phyloP scores from a whole-genome alignment of 129 eudicot genomes.

The Helichrysum umbraculigerum region DNA sequence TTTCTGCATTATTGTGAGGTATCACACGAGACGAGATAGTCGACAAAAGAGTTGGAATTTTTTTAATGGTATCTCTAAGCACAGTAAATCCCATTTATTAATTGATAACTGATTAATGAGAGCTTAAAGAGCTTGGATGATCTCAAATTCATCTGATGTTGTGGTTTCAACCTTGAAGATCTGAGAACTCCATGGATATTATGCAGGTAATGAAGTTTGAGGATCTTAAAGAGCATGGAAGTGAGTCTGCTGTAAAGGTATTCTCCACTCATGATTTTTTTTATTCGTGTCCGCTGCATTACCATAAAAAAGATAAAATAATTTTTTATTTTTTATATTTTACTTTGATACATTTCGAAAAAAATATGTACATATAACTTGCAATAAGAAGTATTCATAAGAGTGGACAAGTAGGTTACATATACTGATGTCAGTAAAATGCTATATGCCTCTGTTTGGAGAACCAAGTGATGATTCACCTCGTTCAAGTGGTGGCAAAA shows the following conservation, averaged over 20 bases:
- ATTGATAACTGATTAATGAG: background rate
- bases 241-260: slow-evolving; percentile 92
- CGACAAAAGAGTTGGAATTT: background rate
- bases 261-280: background rate
- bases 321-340: too few species aligned
- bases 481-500: background rate
- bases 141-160: background rate
- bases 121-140: background rate
- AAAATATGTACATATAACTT: background rate
- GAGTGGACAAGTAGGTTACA: background rate
- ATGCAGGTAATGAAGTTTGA: slow-evolving; percentile 96
- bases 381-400: background rate
- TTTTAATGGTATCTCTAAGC: background rate
- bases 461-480: background rate
- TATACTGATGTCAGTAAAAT: background rate
- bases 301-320: background rate
- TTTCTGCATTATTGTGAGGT: background rate
- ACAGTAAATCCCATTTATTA: background rate
- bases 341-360: background rate
- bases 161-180: slow-evolving; percentile 1
- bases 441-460: background rate
- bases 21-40: background rate
- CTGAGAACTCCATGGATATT: slow-evolving; percentile 21
- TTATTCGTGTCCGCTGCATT: background rate
- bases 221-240: slow-evolving; percentile 88